Percentiles rank a stretch among this genome's conserved stretches.
These are phyloP conservation scores for Mycosphaerelloides madeirae DNA, from an alignment of 2,329 filamentous ascomycete genomes.

Conservation along the genomic window DNA sequence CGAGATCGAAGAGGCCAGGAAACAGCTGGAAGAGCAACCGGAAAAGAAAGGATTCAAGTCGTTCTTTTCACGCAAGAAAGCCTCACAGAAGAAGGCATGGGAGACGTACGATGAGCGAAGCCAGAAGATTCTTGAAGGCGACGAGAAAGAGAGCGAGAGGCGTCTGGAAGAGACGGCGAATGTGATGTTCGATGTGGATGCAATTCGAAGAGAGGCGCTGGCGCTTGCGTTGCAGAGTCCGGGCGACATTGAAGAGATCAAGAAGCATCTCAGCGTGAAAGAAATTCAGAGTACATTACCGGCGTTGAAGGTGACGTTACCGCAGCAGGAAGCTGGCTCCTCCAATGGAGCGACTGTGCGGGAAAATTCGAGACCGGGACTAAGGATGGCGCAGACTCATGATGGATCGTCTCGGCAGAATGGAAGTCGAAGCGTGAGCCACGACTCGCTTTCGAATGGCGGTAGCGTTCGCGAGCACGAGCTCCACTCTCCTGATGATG, in stretches of 20 bases:
- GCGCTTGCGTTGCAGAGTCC: slow-evolving; percentile 70
- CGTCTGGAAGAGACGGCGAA: slow-evolving; percentile 34
- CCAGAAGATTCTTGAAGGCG: slow-evolving; percentile 37
- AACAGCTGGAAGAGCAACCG: slow-evolving; percentile 74
- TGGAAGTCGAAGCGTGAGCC: not conserved
- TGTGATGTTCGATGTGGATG: slow-evolving; percentile 91
- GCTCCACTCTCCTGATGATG: slow-evolving; percentile 40
- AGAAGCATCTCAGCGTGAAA: slow-evolving; percentile 49
- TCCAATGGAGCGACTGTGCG: slow-evolving; percentile 2
- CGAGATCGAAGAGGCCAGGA: slow-evolving; percentile 92
- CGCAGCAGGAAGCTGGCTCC: slow-evolving; percentile 2
- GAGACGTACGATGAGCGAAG: slow-evolving; percentile 79
- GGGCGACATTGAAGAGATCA: slow-evolving; percentile 70
- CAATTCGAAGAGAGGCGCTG: slow-evolving; percentile 65
- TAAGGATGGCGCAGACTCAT: slow-evolving; percentile 9
- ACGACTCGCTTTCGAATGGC: slow-evolving; percentile 12
- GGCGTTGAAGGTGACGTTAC: slow-evolving; percentile 67
- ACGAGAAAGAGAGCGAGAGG: slow-evolving; percentile 43
- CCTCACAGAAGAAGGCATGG: slow-evolving; percentile 78
- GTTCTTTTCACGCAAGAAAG: slow-evolving; percentile 78
- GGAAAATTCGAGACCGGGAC: slow-evolving; percentile 7
- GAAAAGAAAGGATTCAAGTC: slow-evolving; percentile 62
- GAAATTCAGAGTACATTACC: slow-evolving; percentile 85
- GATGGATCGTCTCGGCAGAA: slow-evolving; percentile 3
- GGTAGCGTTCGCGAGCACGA: slow-evolving; percentile 18